Evolutionary conservation across 768 basidiomycete species (phyloP).

Genomic region (Boletus pseudo-olivaceus): DNA sequence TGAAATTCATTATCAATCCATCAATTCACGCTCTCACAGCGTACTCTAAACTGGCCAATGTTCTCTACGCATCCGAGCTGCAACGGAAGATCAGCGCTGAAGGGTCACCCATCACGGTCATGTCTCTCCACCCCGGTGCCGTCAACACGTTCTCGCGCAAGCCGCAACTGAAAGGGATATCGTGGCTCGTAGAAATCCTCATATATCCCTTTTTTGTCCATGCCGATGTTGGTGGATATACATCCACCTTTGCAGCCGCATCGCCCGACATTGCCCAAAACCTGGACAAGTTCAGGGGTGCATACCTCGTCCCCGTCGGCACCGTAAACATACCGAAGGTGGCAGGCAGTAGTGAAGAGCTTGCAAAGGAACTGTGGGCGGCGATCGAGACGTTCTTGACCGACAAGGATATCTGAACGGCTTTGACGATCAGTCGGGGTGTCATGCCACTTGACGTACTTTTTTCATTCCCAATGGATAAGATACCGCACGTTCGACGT

Average conservation of each 20-base stretch:
- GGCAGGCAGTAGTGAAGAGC: slow-evolving; percentile 17
- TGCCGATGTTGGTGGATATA: slow-evolving; percentile 26
- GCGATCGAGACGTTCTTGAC: slow-evolving; percentile 25
- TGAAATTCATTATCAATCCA: background rate
- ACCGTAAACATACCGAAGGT: slow-evolving; percentile 10
- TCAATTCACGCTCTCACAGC: slow-evolving; percentile 28
- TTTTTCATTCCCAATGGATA: background rate
- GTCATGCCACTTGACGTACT: background rate
- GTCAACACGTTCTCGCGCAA: slow-evolving; percentile 31
- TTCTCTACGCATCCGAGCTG: slow-evolving; percentile 48
- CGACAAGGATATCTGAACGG: slow-evolving; percentile 19
- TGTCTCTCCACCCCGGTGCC: slow-evolving; percentile 30
- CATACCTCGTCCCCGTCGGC: slow-evolving; percentile 29
- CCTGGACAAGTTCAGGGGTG: slow-evolving; percentile 28
- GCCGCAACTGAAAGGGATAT: slow-evolving; percentile 15
- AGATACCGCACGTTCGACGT: background rate
- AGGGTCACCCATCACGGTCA: slow-evolving; percentile 26
- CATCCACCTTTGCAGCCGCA: slow-evolving; percentile 30
- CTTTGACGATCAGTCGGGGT: background rate
- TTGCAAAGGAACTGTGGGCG: slow-evolving; percentile 29
- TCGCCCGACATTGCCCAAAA: slow-evolving; percentile 19
- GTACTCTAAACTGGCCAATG: slow-evolving; percentile 48
- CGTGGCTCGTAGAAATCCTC: slow-evolving; percentile 19
- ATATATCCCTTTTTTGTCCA: slow-evolving; percentile 17
- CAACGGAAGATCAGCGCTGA: slow-evolving; percentile 40